Base-by-base conservation (phyloP, 2,329 filamentous ascomycete species). In the Orbilia quercus region DNA sequence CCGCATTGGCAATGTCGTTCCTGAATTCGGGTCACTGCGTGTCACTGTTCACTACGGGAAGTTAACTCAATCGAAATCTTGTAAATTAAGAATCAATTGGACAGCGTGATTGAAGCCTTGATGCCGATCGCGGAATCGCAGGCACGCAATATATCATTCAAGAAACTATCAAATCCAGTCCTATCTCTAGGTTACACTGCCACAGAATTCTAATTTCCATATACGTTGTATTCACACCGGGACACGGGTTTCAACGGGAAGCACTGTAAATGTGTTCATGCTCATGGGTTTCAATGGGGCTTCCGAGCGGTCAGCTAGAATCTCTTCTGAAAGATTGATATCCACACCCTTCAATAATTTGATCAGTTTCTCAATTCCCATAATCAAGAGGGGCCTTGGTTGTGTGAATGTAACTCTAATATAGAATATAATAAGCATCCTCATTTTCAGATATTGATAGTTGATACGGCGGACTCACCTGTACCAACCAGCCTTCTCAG, bases 401-500 rank as follows among this genome's bases (percentile, higher is more conserved):
- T 67, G 55, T 3, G 64, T 34, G n/a, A 62, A 60, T 25, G 64
- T 69, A 2, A 69, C 53, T 5, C 64, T 60, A 28, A 16, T 28
- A 7, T 7, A 2, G 28, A 16, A 20, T 7, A 2, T 25, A 7
- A 38, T 53, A 9, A 53, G 59, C 22, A 4, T 45, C n/a, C 6
- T n/a, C 5, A 1, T 2, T 20, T 3, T 2, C 36, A 7, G 18
- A 6, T 23, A 16, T 36, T 14, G 7, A 36, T 1, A 22, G 4
- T 51, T 28, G 31, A 31, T n/a, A 34, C 7, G 7, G 25, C 23
- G 5, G 11, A 44, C 45, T 42, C 36, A 67, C 34, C 83, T 76
- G 75, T 82, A 84, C 80, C 82, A 82, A 0, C 82, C 82, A 16
- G 75, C 76, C 45, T 78, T 77, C 74, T 82, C 80, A 0, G 80